Evolutionary conservation across 768 basidiomycete genomes (phyloP), one percentile per base, ranked within the genome.

Genomic region (Russula sp.): DNA sequence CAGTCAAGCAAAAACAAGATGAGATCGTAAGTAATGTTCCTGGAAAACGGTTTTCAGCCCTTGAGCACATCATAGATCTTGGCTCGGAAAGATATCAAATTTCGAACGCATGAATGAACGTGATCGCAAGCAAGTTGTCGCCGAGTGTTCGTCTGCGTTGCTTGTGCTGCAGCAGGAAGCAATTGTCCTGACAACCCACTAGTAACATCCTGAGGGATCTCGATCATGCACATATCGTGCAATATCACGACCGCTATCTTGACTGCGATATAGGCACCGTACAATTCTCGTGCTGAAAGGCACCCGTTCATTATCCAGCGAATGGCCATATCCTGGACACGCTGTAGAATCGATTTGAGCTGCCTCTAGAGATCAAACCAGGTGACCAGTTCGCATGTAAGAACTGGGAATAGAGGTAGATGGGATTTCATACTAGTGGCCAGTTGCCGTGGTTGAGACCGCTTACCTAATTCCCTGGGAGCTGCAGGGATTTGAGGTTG

Each of bases 181-280:
- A 7, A 1, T 41, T 34, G 29, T 38, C 38, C 56, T 61, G 10
- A 65, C 47, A 5, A 39, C 29, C 11, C 18, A 25, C 4, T 66
- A 98, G 96, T 48, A 96, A 96, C 70, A 99, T 99, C 69, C 83
- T 99, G 55, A 97, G 97, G 76, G 93, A 95, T 70, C 80, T 98
- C 18, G 83, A 93, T 68, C 93, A 98, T 74, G 90, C 91, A 71
- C 89, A 98, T 74, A 98, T 98, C 65, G 97, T 99, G 64, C 90
- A 90, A 68, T 96, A 95, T 73, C 86, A 92, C 68, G 93, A 97
- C 78, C 82, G 93, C 64, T 79, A 89, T 70, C 91, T 98, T 60
- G 97, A 99, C 77, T 80, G 89, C 64, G 90, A 94, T 54, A 81
- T 83, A 42, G 93, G 93, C 94, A 59, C 83, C 98, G 47, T 98